Evolutionary conservation across 768 basidiomycete species (phyloP), one percentile per base, ranked within the genome.

Genomic region (Tylopilus subfusipes): DNA sequence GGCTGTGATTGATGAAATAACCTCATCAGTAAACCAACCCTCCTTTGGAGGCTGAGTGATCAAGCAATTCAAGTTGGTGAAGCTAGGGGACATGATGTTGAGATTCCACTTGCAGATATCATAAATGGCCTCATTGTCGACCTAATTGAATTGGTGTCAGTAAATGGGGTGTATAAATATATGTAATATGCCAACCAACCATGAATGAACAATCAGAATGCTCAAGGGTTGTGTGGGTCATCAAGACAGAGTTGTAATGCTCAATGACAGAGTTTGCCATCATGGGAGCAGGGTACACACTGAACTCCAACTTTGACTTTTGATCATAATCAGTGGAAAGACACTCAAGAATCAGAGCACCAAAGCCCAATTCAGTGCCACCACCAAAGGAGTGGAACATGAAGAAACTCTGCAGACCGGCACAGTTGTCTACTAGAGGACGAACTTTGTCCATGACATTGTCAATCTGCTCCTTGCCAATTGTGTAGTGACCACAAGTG

Each of bases 341-440:
- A 61, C 90, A 85, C 76, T 98, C 96, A 56, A 99, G 85, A 50
- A 98, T 83, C 62, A 98, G 84, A 48, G 96, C 94, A 66, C 96
- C 96, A 70, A 99, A 96, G 61, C 96, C 96, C 54, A 96, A 99
- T 58, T 96, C 96, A 59, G 96, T 98, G 74, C 96, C 96, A 68
- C 96, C 96, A 72, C 96, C 96, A 73, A 99, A 98, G 46, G 96
- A 99, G 80, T 98, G 96, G 86, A 98, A 98, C 64, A 97, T 93
- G 71, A 98, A 98, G 82, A 98, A 99, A 57, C 96, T 96, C 73
- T 98, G 96, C 25, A 98, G 86, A 65, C 96, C 96, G 51, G 82
- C 81, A 78, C 96, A 98, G 79, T 95, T 95, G 73, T 99, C 96
- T 52, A 96, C 88, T 49, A 99, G 83, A 62, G 89, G 85, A 69